Evolutionary conservation across 1,139 yeast genomes (phyloP), one percentile per base, ranked within the genome.

Genomic region (Casaregolazyma suthepensis): DNA sequence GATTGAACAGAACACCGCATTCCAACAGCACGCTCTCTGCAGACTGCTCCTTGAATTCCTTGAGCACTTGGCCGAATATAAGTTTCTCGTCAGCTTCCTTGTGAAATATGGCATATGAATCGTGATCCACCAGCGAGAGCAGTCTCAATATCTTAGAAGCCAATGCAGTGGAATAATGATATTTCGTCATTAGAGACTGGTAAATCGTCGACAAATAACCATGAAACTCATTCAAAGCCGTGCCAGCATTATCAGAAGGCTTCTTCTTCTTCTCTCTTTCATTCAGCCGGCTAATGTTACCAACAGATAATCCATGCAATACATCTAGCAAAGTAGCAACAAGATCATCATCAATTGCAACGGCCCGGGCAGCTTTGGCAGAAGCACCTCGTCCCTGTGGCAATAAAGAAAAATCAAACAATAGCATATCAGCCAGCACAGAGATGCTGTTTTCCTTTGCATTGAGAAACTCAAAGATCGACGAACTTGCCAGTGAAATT

Each of bases 321-420:
- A 67, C 55, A 40, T 68, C 71, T 18, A 68, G 55, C 22, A 69
- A 54, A 13, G 62, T 56, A 7, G 52, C 52, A 44, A 61, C 65
- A 35, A 67, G 63, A 3, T 38, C 37, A n/a, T 47, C 50, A 13
- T 23, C 31, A n/a, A 38, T 22, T 3, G 45, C 4, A 29, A 45
- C 15, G 9, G 48, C 42, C 2, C 26, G 42, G 12, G 15, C 23
- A 18, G 29, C 22, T 17, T 23, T 38, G 15, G 38, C 45, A 22
- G 29, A 18, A 9, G 45, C n/a, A 5, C 45, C 45, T 23, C 44
- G 22, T 9, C 23, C 29, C 17, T 47, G 38, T 15, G 51, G 12
- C 52, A 60, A 50, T 9, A 66, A 57, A 6, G 70, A 64, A 43
- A 63, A 63, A 49, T 69, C 72, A 52, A 59, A 64, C 22, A 65